These are phyloP conservation scores for Protomyces inundatus DNA, from an alignment of 1,139 yeast species.

Conservation along the genomic window DNA sequence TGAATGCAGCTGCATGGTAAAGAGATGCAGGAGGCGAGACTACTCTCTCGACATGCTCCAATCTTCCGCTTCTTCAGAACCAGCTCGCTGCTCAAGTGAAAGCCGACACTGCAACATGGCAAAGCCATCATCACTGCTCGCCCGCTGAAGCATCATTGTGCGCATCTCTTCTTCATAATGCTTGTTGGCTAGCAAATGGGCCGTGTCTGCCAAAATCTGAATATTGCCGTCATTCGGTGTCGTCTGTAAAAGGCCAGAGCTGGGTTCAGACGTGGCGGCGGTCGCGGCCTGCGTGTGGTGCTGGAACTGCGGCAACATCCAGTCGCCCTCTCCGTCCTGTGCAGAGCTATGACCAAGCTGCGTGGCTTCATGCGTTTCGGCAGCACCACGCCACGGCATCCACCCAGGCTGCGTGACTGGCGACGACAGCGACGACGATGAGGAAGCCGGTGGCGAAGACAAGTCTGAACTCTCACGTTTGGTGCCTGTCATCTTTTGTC, in stretches of 20 bases:
- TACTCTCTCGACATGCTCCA: neutral
- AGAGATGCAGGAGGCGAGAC: neutral
- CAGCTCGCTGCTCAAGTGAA: neutral
- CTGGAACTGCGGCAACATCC: no score
- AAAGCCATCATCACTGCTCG: neutral
- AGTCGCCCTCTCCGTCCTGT: no score
- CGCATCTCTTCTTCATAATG: neutral
- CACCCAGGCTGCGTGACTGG: neutral
- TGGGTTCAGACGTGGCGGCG: no score
- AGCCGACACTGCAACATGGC: neutral
- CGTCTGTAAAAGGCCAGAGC: no score
- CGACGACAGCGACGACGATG: neutral
- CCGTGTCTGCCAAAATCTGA: neutral
- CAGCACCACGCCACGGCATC: neutral
- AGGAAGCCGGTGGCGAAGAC: neutral
- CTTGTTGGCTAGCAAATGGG: neutral
- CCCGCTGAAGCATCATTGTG: neutral
- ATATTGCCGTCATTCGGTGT: neutral
- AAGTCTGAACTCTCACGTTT: neutral
- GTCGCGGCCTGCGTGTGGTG: no score
- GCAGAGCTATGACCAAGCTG: no score
- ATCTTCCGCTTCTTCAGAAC: neutral
- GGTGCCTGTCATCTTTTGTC: no score
- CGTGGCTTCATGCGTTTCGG: neutral
- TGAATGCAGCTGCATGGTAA: neutral